Base-by-base conservation (phyloP, 495 filamentous ascomycete species). In the Aspergillus coremiiformis region DNA sequence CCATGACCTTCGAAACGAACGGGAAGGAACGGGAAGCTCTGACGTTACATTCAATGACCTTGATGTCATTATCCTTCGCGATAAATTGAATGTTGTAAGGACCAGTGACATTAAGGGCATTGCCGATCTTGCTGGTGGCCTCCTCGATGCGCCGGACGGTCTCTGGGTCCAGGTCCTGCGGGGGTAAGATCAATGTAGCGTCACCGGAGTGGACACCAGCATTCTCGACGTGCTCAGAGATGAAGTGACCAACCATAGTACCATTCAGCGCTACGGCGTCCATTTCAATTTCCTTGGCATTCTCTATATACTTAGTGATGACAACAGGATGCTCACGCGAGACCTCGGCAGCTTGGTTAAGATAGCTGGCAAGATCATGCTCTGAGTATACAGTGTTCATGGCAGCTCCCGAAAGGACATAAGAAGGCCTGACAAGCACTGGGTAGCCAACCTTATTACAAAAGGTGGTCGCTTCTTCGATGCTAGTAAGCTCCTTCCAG, bases 21-120 rank as follows among this genome's bases (percentile, higher is more conserved):
- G 93, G 93, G 76, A 97, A 97, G 1, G 92, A 96, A 44, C 93
- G 81, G 39, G 93, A 96, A 17, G 93, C 93, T 46, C 93, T 83
- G 37, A 97, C 93, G 63, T 98, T 98, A 71, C 93, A 98, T 71
- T 98, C 93, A 55, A 98, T 98, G 55, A 98, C 93, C 77, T 97
- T 98, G 73, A 98, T 97, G 59, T 96, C 93, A 63, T 97, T 96
- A 68, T 97, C 90, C 75, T 98, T 98, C 47, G 93, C 93, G 60
- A 98, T 98, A 73, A 98, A 98, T 68, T 98, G 93, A 54, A 98
- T 98, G 72, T 98, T 98, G 79, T 85, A 96, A 19, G 93, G 93
- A 39, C 93, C 93, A 35, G 93, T 97, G 43, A 98, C 86, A 61
- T 97, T 96, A 20, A 98, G 82, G 23, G 94, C 93, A 57, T 87